Evolutionary conservation across 306 rosid species (phyloP), one percentile per base, ranked within the genome.

Genomic region (Inga laurina): DNA sequence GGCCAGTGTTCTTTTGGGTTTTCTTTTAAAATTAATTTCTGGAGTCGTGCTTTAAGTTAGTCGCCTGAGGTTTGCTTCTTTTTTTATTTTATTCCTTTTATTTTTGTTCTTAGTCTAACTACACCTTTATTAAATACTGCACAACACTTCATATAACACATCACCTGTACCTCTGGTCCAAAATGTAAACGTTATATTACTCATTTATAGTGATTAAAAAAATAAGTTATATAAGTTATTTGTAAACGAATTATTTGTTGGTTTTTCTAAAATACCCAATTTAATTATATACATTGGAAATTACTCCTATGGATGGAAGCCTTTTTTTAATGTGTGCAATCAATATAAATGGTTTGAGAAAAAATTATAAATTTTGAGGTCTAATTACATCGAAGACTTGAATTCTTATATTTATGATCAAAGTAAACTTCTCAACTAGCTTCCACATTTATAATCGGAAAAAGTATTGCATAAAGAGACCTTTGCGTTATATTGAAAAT

Each of bases 101-200:
- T 69, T 76, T 81, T 80, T 37, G 15, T 72, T 57, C 43, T 48
- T 37, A 78, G 5, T 61, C 22, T 78, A 41, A 75, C 30, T 11
- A 3, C 54, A 14, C 15, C 43, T 68, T 39, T 35, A 18, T 18
- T 37, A 7, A 8, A 16, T 39, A 7, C 5, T n/a, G n/a, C 27
- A 10, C 75, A 9, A 19, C 9, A 21, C 52, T 39, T 51, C 19
- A 51, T 39, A 39, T 39, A 6, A 6, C 43, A 39, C 43, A 6
- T 39, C 43, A 39, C 8, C 6, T 6, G 7, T 39, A 6, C 43
- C 43, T 48, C 15, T 49, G 19, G 54, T 10, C 5, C 54, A 2
- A 49, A 49, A 49, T 10, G 54, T 39, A 39, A 39, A 37, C 6
- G 43, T 39, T 39, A 39, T 8, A 6, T 6, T 39, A 39, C 43